phyloP scores from a whole-genome alignment of 208 protist species.

The Leishmania gerbilli region DNA sequence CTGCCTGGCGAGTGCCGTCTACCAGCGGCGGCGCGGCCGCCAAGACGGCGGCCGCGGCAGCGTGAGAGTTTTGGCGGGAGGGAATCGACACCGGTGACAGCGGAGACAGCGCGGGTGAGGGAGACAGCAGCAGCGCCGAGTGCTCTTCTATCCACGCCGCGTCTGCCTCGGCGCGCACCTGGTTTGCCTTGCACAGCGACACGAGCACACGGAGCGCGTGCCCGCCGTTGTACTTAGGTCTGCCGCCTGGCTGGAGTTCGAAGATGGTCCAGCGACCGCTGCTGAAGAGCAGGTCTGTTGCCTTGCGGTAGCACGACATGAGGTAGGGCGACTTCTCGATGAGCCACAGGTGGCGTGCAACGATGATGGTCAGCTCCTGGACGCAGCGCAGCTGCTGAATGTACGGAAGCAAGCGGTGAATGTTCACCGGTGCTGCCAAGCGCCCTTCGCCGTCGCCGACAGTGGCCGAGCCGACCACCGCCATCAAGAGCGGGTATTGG shows the following conservation, averaged over 20 bases:
- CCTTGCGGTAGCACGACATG: constrained; percentile 57
- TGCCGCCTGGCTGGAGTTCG: constrained; percentile 58
- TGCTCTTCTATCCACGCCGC: constrained; percentile 26
- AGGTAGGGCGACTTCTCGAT: constrained; percentile 72
- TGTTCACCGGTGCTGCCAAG: background rate
- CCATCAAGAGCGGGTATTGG: constrained; percentile 31
- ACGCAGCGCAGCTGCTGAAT: constrained; percentile 64
- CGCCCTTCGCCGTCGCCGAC: background rate
- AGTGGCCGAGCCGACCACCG: constrained; percentile 1
- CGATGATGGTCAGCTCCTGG: constrained; percentile 70
- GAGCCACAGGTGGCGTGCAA: constrained; percentile 56
- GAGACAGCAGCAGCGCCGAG: background rate
- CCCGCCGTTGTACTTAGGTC: constrained; percentile 39
- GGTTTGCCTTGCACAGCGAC: constrained; percentile 45
- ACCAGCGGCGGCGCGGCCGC: background rate
- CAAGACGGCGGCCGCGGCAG: background rate
- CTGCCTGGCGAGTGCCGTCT: background rate
- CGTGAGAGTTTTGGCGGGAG: background rate
- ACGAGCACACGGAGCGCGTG: constrained; percentile 51
- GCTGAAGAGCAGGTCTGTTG: constrained; percentile 69
- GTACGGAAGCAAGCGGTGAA: constrained; percentile 50
- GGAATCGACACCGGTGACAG: background rate
- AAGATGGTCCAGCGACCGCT: constrained; percentile 81
- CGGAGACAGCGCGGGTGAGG: background rate
- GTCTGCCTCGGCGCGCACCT: constrained; percentile 33